These are phyloP conservation scores for Leccinum sublutescens DNA, from an alignment of 768 basidiomycete genomes.

Conservation along the genomic window DNA sequence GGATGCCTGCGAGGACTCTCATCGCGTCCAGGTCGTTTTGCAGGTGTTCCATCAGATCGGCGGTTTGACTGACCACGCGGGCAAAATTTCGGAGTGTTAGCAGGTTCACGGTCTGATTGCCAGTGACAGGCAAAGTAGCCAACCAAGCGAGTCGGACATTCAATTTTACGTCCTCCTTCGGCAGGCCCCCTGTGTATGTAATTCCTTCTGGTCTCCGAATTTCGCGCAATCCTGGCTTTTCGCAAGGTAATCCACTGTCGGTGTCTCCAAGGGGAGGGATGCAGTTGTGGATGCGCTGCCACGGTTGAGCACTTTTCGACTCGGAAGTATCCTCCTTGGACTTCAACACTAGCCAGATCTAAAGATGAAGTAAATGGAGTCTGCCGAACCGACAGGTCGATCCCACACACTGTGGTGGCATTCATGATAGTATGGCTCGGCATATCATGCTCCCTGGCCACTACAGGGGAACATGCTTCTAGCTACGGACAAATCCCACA, in stretches of 20 bases:
- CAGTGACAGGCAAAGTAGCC: too few relatives aligned
- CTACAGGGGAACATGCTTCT: too few relatives aligned
- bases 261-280: too few relatives aligned
- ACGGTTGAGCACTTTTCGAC: not conserved
- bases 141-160: too few relatives aligned
- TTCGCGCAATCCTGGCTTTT: not conserved
- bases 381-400: not conserved
- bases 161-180: too few relatives aligned
- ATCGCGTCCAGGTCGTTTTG: constrained; percentile 76
- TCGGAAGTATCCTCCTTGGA: not conserved
- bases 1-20: constrained; percentile 73
- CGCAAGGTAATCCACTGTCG: not conserved
- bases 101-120: too few relatives aligned
- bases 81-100: constrained; percentile 16
- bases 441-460: too few relatives aligned
- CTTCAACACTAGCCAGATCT: not conserved
- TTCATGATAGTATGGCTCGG: too few relatives aligned
- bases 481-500: too few relatives aligned
- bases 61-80: constrained; percentile 65
- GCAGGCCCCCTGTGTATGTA: not conserved
- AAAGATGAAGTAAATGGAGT: not conserved
- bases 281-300: not conserved
- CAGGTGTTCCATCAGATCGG: constrained; percentile 74
- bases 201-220: not conserved
- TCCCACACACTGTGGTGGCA: too few relatives aligned